A percentile compares a stretch with the other conserved stretches of the same genome.
These are phyloP conservation scores for Sarcomyxa edulis DNA, from an alignment of 768 basidiomycete species.

Conservation along the genomic window DNA sequence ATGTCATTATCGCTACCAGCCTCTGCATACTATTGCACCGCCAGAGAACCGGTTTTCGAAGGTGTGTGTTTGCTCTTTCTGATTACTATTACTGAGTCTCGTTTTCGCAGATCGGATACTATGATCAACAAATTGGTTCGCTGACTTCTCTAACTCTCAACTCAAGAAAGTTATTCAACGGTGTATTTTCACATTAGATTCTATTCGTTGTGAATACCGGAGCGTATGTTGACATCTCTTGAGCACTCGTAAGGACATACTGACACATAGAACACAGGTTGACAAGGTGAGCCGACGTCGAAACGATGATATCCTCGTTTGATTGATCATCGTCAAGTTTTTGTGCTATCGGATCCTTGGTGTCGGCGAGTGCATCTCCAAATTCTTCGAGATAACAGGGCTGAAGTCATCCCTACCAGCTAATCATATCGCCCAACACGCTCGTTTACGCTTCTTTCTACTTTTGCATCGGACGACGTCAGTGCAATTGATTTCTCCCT, in stretches of 20 bases:
- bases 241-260: no score
- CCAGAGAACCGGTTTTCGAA: conserved; percentile 10
- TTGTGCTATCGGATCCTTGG: neutral
- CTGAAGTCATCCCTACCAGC: no score
- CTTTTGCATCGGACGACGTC: conserved; percentile 28
- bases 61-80: conserved; percentile 1
- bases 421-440: conserved; percentile 18
- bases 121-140: conserved; percentile 16
- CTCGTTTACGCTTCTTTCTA: conserved; percentile 27
- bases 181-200: conserved; percentile 9
- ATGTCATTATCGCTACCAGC: conserved; percentile 12
- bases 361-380: neutral
- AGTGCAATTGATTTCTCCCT: conserved; percentile 3
- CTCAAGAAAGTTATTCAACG: neutral
- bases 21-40: conserved; percentile 8
- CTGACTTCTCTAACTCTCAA: neutral
- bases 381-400: no score
- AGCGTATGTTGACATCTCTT: neutral
- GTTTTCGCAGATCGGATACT: conserved; percentile 14
- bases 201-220: conserved; percentile 17
- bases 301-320: no score
- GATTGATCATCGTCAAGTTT: neutral
- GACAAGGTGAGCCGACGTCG: no score
- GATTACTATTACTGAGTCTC: neutral
- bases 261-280: no score